Conservation (phyloP, 2,329 filamentous ascomycete species). For the Xylaria sp. region DNA sequence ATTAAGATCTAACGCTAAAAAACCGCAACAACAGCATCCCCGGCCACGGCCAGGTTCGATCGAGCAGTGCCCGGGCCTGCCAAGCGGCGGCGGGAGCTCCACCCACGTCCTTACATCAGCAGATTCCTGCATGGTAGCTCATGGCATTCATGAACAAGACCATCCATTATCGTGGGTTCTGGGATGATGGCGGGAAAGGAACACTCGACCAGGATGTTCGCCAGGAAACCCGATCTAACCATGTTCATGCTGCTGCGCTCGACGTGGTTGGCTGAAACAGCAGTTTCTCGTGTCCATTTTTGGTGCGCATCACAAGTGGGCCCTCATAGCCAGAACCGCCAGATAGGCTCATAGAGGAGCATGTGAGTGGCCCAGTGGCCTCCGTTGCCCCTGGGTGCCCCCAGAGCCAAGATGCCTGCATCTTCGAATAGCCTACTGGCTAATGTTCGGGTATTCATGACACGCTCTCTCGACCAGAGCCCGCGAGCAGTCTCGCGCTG, state of each 20-base stretch:
- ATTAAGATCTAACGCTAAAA: not conserved
- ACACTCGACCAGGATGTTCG: conserved; percentile 25
- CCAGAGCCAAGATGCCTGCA: conserved; percentile 19
- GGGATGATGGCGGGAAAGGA: conserved; percentile 15
- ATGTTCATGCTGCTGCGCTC: conserved; percentile 21
- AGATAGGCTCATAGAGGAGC: conserved; percentile 28
- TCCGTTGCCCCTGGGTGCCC: conserved; percentile 20
- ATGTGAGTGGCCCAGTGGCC: conserved; percentile 19
- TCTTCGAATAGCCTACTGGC: conserved; percentile 24
- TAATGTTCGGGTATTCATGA: not conserved
- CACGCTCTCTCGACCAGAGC: too few relatives aligned
- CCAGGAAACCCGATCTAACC: conserved; percentile 30
- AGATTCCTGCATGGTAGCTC: conserved; percentile 7
- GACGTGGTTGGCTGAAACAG: conserved; percentile 45
- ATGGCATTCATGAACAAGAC: conserved; percentile 23
- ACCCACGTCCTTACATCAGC: not conserved
- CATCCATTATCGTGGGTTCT: conserved; percentile 21
- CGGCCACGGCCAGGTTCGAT: too few relatives aligned
- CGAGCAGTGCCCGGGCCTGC: too few relatives aligned
- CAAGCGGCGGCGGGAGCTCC: not conserved
- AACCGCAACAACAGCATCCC: not conserved
- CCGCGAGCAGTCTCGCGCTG: too few relatives aligned
- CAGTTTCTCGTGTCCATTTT: conserved; percentile 50
- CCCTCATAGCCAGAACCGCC: conserved; percentile 25
- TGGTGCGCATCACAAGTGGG: conserved; percentile 36